phyloP scores from a whole-genome alignment of 108 stramenopile species.

The Fistulifera solaris region DNA sequence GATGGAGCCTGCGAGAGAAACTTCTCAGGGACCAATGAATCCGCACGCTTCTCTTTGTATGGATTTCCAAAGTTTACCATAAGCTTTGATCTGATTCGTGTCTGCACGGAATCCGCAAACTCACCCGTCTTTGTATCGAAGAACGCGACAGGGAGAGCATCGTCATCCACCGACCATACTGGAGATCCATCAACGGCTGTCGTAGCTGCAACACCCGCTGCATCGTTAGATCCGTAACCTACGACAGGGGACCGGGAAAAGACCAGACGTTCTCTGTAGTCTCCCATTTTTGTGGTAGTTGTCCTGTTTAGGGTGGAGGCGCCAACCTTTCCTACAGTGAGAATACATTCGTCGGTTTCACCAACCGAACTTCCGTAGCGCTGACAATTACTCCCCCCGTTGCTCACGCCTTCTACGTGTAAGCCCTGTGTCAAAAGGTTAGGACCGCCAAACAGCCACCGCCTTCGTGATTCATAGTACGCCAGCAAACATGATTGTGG shows the following conservation, averaged over 20 bases:
- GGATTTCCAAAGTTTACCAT: slow-evolving; percentile 77
- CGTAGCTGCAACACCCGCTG: slow-evolving; percentile 53
- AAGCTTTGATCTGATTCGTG: slow-evolving; percentile 41
- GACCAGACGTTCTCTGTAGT: slow-evolving; percentile 60
- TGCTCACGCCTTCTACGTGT: slow-evolving; percentile 62
- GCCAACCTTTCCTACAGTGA: slow-evolving; percentile 58
- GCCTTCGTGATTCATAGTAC: slow-evolving; percentile 70
- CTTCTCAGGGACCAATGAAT: slow-evolving; percentile 51
- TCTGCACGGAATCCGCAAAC: slow-evolving; percentile 60
- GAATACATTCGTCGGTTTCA: slow-evolving; percentile 37
- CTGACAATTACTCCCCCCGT: slow-evolving; percentile 68
- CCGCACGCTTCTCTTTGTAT: slow-evolving; percentile 62
- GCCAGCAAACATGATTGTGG: slow-evolving; percentile 59
- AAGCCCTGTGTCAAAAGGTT: slow-evolving; percentile 55
- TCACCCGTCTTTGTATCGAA: slow-evolving; percentile 63
- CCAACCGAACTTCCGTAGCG: slow-evolving; percentile 28
- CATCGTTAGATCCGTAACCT: slow-evolving; percentile 69
- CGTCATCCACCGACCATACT: slow-evolving; percentile 65
- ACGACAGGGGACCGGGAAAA: slow-evolving; percentile 56
- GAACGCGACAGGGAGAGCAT: slow-evolving; percentile 61
- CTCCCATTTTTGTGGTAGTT: slow-evolving; percentile 59
- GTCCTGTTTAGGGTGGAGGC: slow-evolving; percentile 48
- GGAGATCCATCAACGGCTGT: slow-evolving; percentile 69
- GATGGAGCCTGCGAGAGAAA: slow-evolving; percentile 51
- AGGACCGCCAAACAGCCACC: slow-evolving; percentile 78